Evolutionary conservation across 352 stramenopile genomes (phyloP).

Genomic region (Globisporangium acanthophoron): DNA sequence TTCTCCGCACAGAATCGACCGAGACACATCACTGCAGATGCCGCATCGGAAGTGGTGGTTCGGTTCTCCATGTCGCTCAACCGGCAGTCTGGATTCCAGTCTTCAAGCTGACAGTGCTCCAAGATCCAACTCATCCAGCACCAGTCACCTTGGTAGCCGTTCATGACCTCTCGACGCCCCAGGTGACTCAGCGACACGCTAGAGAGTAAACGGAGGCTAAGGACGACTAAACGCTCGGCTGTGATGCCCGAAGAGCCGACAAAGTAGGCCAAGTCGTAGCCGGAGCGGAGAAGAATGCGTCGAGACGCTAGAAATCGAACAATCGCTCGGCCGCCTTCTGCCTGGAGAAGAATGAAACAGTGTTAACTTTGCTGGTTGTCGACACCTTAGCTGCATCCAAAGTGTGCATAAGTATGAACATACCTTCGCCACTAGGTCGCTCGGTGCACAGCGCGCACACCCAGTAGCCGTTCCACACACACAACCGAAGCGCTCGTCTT

Average conservation of each 20-base stretch:
- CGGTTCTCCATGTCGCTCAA: no score
- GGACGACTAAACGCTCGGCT: not conserved
- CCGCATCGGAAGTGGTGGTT: not conserved
- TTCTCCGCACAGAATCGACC: constrained; percentile 12
- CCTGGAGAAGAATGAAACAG: not conserved
- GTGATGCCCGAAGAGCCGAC: constrained; percentile 2
- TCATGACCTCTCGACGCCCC: constrained; percentile 7
- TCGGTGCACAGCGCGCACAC: constrained; percentile 5
- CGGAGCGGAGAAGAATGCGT: constrained; percentile 9
- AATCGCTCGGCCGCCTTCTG: constrained; percentile 8
- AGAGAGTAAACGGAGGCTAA: constrained; percentile 7
- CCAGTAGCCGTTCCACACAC: constrained; percentile 1
- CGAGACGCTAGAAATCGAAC: constrained; percentile 10
- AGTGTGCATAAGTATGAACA: not conserved
- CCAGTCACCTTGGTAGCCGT: constrained; percentile 7
- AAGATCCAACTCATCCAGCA: constrained; percentile 10
- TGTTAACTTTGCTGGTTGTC: not conserved
- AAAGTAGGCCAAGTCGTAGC: constrained; percentile 15
- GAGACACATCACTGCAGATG: constrained; percentile 7
- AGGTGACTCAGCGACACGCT: constrained; percentile 7
- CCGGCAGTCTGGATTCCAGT: not conserved
- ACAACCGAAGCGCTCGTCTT: constrained; percentile 12
- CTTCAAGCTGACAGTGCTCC: constrained; percentile 5
- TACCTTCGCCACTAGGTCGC: constrained; percentile 14
- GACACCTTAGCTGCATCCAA: not conserved